A percentile compares a stretch with the other conserved stretches of the same genome.
Conservation (phyloP, 2,329 filamentous ascomycete genomes). For the Fusarium subtropicale region DNA sequence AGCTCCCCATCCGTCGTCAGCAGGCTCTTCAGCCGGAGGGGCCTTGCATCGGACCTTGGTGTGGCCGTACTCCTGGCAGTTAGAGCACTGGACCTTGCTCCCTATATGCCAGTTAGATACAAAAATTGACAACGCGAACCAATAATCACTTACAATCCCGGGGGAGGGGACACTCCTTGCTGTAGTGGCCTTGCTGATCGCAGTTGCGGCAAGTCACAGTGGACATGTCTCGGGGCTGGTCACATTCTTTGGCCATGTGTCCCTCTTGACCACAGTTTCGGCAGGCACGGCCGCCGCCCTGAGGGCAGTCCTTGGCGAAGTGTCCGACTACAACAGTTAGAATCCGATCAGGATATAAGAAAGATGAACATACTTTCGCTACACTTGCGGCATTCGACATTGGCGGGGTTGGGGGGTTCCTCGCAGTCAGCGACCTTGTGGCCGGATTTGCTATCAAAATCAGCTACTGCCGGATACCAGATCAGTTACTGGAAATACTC, state of each 20-base stretch:
- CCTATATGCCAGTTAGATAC: slow-evolving; percentile 47
- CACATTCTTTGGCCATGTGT: slow-evolving; percentile 65
- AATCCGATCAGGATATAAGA: not conserved
- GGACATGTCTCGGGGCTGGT: slow-evolving; percentile 57
- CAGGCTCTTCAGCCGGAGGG: slow-evolving; percentile 40
- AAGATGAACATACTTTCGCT: slow-evolving; percentile 63
- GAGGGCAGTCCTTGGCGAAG: slow-evolving; percentile 72
- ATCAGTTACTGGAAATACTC: slow-evolving; percentile 23
- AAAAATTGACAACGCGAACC: not conserved
- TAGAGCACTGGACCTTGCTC: slow-evolving; percentile 55
- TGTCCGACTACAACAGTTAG: slow-evolving; percentile 63
- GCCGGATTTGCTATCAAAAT: slow-evolving; percentile 57
- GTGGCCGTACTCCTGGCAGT: slow-evolving; percentile 55
- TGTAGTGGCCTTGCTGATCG: slow-evolving; percentile 68
- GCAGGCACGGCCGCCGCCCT: slow-evolving; percentile 66
- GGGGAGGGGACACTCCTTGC: slow-evolving; percentile 72
- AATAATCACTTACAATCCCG: slow-evolving; percentile 51
- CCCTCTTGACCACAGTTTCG: slow-evolving; percentile 74
- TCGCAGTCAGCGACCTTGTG: slow-evolving; percentile 64
- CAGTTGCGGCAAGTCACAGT: slow-evolving; percentile 71
- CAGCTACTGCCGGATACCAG: slow-evolving; percentile 15
- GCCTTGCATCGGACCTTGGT: slow-evolving; percentile 56
- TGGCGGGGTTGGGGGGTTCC: slow-evolving; percentile 70
- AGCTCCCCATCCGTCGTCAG: slow-evolving; percentile 21
- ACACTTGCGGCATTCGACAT: slow-evolving; percentile 75